Evolutionary conservation across 2,329 filamentous ascomycete genomes (phyloP), one percentile per base, ranked within the genome.

Genomic region (Fusarium nurragi): DNA sequence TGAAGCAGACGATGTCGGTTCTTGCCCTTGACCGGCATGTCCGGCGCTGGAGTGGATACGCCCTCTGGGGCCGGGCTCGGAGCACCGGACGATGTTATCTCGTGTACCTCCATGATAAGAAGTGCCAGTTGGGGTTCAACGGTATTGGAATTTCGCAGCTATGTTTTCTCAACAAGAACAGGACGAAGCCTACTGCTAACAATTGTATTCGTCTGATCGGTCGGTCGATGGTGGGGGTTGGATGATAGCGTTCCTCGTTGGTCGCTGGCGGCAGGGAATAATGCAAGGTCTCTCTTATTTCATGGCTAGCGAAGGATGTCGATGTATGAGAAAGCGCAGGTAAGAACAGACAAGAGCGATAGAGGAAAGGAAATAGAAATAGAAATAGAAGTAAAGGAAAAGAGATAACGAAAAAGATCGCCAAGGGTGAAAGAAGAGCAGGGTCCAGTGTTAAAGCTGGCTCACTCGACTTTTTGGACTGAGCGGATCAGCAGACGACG

Each of bases 1-100:
- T 88, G 88, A 18, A 96, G 80, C 30, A 97, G 77, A 58, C 89
- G 87, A 70, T 89, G 87, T 43, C 90, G 86, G 50, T 87, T 85
- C 75, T 89, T 93, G 54, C 86, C 81, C 77, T 90, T 92, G 23
- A 65, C 41, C 44, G 72, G 67, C 51, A 70, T 58, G 28, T 75
- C 74, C 65, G 72, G 67, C 39, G 48, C 63, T 64, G 66, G 67
- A 54, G 67, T 71, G 68, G 69, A 68, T 62, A 68, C 58, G 51
- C 59, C 56, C 16, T 67, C 64, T 62, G 56, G 59, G 49, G 63
- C 66, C 53, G 70, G 67, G 4, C 77, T 78, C 48, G 64, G 47
- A 51, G 62, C 59, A 40, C 69, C 70, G 58, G 63, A 62, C 50
- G 59, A 64, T 14, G 60, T 57, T 37, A 65, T 59, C 28, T 73